Evolutionary conservation across 208 protist genomes (phyloP).

Genomic region (Acanthamoeba royreba): DNA sequence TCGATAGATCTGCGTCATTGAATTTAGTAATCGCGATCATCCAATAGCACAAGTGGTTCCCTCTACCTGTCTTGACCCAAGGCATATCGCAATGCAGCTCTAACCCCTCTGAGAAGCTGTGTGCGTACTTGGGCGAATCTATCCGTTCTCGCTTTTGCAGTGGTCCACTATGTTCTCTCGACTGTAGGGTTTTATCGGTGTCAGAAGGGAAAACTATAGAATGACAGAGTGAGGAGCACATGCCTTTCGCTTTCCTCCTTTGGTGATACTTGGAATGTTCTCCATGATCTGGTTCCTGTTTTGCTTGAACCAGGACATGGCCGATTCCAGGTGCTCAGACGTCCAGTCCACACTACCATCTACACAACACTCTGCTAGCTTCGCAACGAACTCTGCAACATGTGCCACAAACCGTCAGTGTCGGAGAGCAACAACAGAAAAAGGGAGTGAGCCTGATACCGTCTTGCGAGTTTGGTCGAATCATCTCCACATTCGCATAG

Average conservation of each 20-base stretch:
- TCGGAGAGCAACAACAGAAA: not conserved
- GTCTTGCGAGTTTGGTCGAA: slow-evolving; percentile 11
- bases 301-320: slow-evolving; percentile 56
- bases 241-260: not conserved
- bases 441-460: not conserved
- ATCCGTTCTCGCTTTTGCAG: not conserved
- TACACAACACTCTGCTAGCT: slow-evolving; percentile 47
- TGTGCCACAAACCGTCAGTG: too few relatives aligned
- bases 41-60: not conserved
- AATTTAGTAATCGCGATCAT: not conserved
- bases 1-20: not conserved
- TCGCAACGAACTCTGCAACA: not conserved
- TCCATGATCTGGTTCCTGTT: slow-evolving; percentile 58
- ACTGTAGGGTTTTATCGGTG: not conserved
- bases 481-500: slow-evolving; percentile 59
- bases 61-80: slow-evolving; percentile 1
- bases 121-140: not conserved
- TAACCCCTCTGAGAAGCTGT: not conserved
- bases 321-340: not conserved
- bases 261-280: slow-evolving; percentile 47
- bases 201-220: not conserved
- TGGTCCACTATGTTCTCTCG: not conserved
- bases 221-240: not conserved
- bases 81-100: not conserved
- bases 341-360: slow-evolving; percentile 50